phyloP scores from a whole-genome alignment of 306 rosid genomes.

The Dryas octopetala region DNA sequence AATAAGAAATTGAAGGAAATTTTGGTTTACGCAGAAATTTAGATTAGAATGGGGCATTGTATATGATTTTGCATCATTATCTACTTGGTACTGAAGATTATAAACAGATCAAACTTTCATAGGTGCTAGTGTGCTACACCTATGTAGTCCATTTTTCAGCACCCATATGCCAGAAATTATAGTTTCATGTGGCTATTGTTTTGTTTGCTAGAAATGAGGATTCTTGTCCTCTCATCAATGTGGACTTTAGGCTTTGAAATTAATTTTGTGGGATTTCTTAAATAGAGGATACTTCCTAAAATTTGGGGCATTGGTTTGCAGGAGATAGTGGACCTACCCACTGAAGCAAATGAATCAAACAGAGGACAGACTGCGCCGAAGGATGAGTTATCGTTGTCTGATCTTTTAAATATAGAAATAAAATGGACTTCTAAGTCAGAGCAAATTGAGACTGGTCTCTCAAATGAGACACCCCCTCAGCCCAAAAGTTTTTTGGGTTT shows the following conservation, averaged over 20 bases:
- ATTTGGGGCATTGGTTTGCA: constrained; percentile 36
- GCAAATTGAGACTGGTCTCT: constrained; percentile 27
- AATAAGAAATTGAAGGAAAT: background rate
- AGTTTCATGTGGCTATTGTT: background rate
- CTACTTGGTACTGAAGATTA: background rate
- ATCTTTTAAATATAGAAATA: constrained; percentile 73
- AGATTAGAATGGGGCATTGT: background rate
- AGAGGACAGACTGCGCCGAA: constrained; percentile 44
- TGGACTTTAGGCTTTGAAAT: background rate
- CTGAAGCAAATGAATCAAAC: constrained; percentile 40
- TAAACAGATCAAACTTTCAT: background rate
- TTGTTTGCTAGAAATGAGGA: constrained; percentile 8
- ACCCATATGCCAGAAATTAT: background rate
- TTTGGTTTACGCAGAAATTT: background rate
- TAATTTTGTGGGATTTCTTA: background rate
- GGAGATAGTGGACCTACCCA: constrained; percentile 58
- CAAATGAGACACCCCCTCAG: constrained; percentile 33
- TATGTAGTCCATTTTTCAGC: background rate
- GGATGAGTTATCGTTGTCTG: constrained; percentile 60
- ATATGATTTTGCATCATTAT: background rate
- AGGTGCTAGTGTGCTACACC: background rate
- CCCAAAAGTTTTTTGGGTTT: constrained; percentile 49
- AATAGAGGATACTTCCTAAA: constrained; percentile 11
- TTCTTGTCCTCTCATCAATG: background rate
- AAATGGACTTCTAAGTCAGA: constrained; percentile 69